Percentiles rank a stretch among this genome's conserved stretches.
These are phyloP conservation scores for Picochlorum sp. DNA, from an alignment of 139 green algal species.

Conservation along the genomic window DNA sequence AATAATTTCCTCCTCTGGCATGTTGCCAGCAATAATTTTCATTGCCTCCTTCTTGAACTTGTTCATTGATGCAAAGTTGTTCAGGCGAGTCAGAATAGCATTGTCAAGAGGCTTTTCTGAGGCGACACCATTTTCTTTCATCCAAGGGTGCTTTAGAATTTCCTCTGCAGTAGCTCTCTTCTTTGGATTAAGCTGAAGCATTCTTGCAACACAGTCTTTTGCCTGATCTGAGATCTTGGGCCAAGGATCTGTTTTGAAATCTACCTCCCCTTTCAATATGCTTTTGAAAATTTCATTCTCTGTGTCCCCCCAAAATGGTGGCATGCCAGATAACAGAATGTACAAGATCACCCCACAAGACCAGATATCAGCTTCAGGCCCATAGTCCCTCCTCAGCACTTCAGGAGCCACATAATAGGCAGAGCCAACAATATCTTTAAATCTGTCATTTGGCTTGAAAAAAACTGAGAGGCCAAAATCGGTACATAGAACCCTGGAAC, in stretches of 20 bases:
- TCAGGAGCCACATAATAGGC: conserved; percentile 95
- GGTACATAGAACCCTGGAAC: conserved; percentile 75
- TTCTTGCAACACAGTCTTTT: conserved; percentile 70
- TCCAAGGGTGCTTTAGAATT: conserved; percentile 87
- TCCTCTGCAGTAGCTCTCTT: conserved; percentile 63
- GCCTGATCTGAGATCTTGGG: conserved; percentile 48
- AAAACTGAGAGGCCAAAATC: conserved; percentile 91
- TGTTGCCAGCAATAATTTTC: conserved; percentile 70
- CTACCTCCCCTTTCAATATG: conserved; percentile 59
- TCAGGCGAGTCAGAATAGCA: conserved; percentile 72
- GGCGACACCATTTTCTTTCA: conserved; percentile 69
- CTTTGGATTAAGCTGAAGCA: conserved; percentile 73
- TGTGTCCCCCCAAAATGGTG: conserved; percentile 85
- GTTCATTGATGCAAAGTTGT: conserved; percentile 87
- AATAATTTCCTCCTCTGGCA: conserved; percentile 83
- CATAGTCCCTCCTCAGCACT: conserved; percentile 64
- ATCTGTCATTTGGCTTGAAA: conserved; percentile 77
- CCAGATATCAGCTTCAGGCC: conserved; percentile 87
- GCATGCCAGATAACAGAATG: conserved; percentile 88
- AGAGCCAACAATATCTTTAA: conserved; percentile 74
- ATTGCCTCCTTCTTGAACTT: conserved; percentile 92
- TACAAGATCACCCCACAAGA: conserved; percentile 91
- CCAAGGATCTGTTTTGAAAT: conserved; percentile 62
- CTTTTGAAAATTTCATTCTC: conserved; percentile 82
- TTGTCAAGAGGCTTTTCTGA: conserved; percentile 62